Evolutionary conservation across 805 yeast genomes (phyloP), one percentile per base, ranked within the genome.

Genomic region (Wickerhamiella occidentalis): DNA sequence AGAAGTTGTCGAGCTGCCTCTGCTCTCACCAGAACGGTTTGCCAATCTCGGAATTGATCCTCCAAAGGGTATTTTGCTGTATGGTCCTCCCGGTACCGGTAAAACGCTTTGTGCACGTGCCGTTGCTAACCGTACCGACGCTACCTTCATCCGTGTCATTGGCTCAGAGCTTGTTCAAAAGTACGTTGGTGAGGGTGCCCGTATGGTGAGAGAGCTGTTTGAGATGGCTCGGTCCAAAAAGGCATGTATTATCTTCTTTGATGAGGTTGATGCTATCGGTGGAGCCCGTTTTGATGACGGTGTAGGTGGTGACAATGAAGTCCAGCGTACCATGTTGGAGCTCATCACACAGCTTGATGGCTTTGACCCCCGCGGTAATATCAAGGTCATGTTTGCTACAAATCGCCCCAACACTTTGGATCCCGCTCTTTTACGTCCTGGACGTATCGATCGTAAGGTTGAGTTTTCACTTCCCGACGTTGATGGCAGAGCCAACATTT

Each of bases 71-170:
- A 88, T 92, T 55, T 71, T 92, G 57, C 72, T 92, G 44, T 92
- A 92, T 64, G 98, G 98, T 0, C 98, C 98, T 7, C 98, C 98
- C 45, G 98, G 98, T 58, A 92, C 98, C 0, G 98, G 99, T 67
- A 92, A 92, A 65, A 92, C 99, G 0, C 71, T 92, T 50, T 92
- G 97, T 72, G 99, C 99, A 0, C 78, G 99, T 61, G 99, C 99
- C 0, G 98, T 92, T 19, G 99, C 99, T 43, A 92, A 92, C 67
- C 82, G 98, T 72, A 92, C 99, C 2, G 98, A 92, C 68, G 98
- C 99, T 22, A 92, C 99, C 0, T 92, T 92, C 60, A 92, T 92
- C 55, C 81, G 98, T 62, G 98, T 92, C 48, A 92, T 92, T 70
- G 99, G 98, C 8, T 90, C 97, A 1, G 98, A 92, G 68, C 75